Evolutionary conservation across 306 rosid species (phyloP), one percentile per base, ranked within the genome.

Genomic region (Ormosia emarginata): DNA sequence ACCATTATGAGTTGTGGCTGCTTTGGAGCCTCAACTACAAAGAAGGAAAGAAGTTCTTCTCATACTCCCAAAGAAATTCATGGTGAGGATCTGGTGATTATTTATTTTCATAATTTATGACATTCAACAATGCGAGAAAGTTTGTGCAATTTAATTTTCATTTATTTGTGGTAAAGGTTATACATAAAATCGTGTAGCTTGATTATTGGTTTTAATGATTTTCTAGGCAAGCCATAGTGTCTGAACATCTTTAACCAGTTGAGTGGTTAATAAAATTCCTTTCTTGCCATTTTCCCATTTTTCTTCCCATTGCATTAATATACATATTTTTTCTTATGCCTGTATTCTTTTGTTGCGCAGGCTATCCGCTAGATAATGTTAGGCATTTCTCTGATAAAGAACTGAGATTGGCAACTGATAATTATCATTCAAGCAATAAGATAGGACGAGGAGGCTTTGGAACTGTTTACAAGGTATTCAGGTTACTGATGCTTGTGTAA

Each of bases 361-460:
- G 85, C 17, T 72, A 77, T 87, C 73, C 74, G 33, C 83, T 82
- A 77, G 92, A 74, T 79, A 92, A 80, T 83, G 79, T 89, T 17
- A 91, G 56, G 85, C 49, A 76, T 58, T 90, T 93, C 89, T 88
- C 97, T 72, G 89, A 88, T 79, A 71, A 83, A 59, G 98, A 92
- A 77, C 49, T 96, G 81, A 91, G 86, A 84, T 66, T 62, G 40
- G 99, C 99, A 32, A 92, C 99, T 3, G 87, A 86, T 85, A 81
- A 90, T 83, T 96, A 92, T 80, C 86, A 92, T 83, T 44, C 78
- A 17, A 87, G 87, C 61, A 88, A 89, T 72, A 93, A 88, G 91
- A 80, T 96, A 47, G 99, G 99, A 82, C 86, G 90, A 14, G 99
- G 99, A 66, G 98, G 99, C 43, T 96, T 93, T 83, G 99, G 99